Conservation (phyloP, 1,284 basidiomycete genomes). For the Pyrrhoderma noxium region DNA sequence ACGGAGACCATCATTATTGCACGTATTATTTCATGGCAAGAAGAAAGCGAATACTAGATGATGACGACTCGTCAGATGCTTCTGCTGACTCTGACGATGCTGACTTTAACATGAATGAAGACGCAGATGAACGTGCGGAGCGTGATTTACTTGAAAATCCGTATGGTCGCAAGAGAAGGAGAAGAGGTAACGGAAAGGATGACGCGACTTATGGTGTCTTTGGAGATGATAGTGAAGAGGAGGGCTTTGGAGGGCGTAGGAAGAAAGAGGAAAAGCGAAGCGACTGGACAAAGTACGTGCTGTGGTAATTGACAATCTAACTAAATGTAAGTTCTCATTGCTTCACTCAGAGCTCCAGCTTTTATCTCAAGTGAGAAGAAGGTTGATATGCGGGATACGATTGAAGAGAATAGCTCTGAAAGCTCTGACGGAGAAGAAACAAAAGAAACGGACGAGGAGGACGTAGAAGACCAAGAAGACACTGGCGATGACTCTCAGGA, state of each 20-base stretch:
- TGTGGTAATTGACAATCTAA: not conserved
- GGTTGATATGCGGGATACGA: slow-evolving; percentile 39
- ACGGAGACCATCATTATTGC: no score
- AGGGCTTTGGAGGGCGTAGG: slow-evolving; percentile 29
- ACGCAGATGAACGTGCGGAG: slow-evolving; percentile 70
- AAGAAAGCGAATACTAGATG: slow-evolving; percentile 76
- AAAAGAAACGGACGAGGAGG: slow-evolving; percentile 26
- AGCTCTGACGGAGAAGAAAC: slow-evolving; percentile 25
- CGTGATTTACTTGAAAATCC: slow-evolving; percentile 75
- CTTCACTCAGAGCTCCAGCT: slow-evolving; percentile 47
- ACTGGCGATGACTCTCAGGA: slow-evolving; percentile 23
- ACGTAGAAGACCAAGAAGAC: slow-evolving; percentile 32
- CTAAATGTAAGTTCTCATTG: slow-evolving; percentile 14
- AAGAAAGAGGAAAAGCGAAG: slow-evolving; percentile 31
- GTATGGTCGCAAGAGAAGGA: slow-evolving; percentile 59
- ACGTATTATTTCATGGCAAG: slow-evolving; percentile 72
- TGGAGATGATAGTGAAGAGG: slow-evolving; percentile 65
- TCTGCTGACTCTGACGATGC: slow-evolving; percentile 47
- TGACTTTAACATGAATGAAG: slow-evolving; percentile 45
- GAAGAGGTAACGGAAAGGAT: slow-evolving; percentile 58
- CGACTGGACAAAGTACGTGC: slow-evolving; percentile 58
- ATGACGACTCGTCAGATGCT: slow-evolving; percentile 58
- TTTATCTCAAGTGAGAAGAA: slow-evolving; percentile 60
- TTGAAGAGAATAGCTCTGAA: slow-evolving; percentile 37
- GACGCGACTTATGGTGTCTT: slow-evolving; percentile 82